Evolutionary conservation across 371 early-diverging fungal species (phyloP).

Genomic region (Funneliformis caledonium): DNA sequence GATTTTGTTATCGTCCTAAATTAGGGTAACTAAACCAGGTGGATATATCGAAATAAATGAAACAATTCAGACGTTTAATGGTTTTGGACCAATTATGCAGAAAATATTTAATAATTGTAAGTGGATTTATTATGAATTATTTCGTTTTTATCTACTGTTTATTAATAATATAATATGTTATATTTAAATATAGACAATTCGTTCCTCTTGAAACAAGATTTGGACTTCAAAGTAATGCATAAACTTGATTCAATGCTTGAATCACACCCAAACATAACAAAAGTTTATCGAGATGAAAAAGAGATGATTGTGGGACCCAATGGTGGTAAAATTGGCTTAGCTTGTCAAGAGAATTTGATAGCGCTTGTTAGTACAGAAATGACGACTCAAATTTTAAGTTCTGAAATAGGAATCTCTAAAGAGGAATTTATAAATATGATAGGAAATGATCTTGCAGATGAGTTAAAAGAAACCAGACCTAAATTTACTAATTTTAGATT

Average conservation of each 20-base stretch:
- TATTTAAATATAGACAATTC: not conserved
- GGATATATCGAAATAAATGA: constrained; percentile 28
- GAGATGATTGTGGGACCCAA: not conserved
- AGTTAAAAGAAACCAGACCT: not conserved
- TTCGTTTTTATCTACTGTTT: too few species aligned
- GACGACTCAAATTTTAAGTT: too few species aligned
- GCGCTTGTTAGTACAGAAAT: too few species aligned
- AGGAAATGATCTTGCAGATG: not conserved
- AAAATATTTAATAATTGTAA: not conserved
- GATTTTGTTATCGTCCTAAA: too few species aligned
- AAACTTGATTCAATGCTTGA: not conserved
- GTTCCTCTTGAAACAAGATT: not conserved
- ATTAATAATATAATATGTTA: too few species aligned
- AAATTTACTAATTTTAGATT: not conserved
- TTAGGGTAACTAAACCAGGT: constrained; percentile 30
- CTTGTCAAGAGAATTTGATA: not conserved
- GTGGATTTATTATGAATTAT: not conserved
- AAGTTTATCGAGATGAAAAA: not conserved
- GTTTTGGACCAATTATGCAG: not conserved
- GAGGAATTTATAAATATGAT: not conserved
- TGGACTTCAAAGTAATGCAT: not conserved
- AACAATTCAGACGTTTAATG: not conserved
- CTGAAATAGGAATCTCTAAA: not conserved
- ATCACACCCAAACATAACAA: not conserved
- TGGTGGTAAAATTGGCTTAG: not conserved